These are phyloP conservation scores for Chenopodium suecicum DNA, from an alignment of 148 eudicot genomes.

Conservation along the genomic window DNA sequence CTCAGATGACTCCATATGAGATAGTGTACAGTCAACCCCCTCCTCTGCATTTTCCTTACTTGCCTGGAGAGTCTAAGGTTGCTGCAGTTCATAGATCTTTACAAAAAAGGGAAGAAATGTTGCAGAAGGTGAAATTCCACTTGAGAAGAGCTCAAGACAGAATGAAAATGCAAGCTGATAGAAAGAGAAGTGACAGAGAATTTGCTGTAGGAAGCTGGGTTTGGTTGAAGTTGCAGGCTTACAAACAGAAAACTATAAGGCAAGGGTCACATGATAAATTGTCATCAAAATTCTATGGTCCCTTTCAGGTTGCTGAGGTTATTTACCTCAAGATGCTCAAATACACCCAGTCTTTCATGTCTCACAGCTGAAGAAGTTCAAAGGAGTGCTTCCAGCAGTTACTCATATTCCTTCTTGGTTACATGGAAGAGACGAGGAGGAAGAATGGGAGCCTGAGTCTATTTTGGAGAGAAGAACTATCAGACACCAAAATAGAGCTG, in stretches of 20 bases:
- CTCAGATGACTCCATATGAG: not conserved
- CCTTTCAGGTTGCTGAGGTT: not conserved
- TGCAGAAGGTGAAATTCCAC: not conserved
- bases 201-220: conserved; percentile 2
- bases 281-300: not conserved
- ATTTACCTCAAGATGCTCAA: not conserved
- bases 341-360: not conserved
- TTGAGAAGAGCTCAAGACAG: conserved; percentile 8
- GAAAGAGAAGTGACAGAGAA: not conserved
- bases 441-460: not conserved
- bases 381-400: not conserved
- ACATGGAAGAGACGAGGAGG: not conserved
- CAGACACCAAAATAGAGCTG: not conserved
- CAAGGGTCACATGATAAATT: not conserved
- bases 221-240: not conserved
- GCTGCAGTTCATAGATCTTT: not conserved
- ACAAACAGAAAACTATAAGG: not conserved
- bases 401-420: not conserved
- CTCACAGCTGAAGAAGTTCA: not conserved
- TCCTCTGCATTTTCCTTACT: not conserved
- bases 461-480: not conserved
- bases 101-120: not conserved
- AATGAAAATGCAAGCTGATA: conserved; percentile 6
- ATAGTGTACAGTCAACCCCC: not conserved
- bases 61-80: not conserved